Conservation (phyloP, 805 yeast species). For the Isabelozyma rhagii region DNA sequence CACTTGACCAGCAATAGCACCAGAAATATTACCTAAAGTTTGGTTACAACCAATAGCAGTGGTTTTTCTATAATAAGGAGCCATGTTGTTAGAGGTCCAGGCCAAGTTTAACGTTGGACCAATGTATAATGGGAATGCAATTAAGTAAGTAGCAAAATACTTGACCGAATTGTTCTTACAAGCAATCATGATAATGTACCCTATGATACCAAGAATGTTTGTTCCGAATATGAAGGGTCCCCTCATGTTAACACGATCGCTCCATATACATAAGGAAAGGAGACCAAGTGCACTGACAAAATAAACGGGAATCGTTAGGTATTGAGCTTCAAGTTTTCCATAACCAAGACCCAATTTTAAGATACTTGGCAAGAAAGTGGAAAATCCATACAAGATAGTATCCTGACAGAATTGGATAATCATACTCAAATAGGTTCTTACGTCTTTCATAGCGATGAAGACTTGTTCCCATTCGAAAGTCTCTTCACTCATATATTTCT, state of each 20-base stretch:
- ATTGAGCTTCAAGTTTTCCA: slow-evolving; percentile 29
- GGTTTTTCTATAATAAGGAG: slow-evolving; percentile 41
- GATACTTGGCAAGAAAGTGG: slow-evolving; percentile 40
- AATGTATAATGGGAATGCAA: slow-evolving; percentile 33
- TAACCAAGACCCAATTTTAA: slow-evolving; percentile 28
- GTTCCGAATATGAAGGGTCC: slow-evolving; percentile 26
- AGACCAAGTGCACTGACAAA: slow-evolving; percentile 26
- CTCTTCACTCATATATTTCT: slow-evolving; percentile 29
- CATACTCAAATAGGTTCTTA: slow-evolving; percentile 30
- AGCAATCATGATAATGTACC: slow-evolving; percentile 28
- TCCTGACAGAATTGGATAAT: slow-evolving; percentile 46
- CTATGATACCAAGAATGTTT: slow-evolving; percentile 23
- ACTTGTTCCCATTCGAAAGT: slow-evolving; percentile 28
- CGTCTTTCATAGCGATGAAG: slow-evolving; percentile 30
- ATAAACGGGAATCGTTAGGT: slow-evolving; percentile 39
- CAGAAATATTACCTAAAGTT: slow-evolving; percentile 43
- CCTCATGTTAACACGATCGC: slow-evolving; percentile 25
- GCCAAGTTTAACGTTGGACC: slow-evolving; percentile 38
- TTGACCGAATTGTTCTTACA: slow-evolving; percentile 24
- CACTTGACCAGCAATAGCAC: slow-evolving; percentile 43
- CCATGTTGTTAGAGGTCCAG: slow-evolving; percentile 43
- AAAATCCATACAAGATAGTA: slow-evolving; percentile 39
- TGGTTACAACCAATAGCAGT: slow-evolving; percentile 42
- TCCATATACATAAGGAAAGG: slow-evolving; percentile 17
- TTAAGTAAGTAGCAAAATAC: slow-evolving; percentile 34